Conservation (phyloP, 345 rosid species). For the Euphorbia peplus region DNA sequence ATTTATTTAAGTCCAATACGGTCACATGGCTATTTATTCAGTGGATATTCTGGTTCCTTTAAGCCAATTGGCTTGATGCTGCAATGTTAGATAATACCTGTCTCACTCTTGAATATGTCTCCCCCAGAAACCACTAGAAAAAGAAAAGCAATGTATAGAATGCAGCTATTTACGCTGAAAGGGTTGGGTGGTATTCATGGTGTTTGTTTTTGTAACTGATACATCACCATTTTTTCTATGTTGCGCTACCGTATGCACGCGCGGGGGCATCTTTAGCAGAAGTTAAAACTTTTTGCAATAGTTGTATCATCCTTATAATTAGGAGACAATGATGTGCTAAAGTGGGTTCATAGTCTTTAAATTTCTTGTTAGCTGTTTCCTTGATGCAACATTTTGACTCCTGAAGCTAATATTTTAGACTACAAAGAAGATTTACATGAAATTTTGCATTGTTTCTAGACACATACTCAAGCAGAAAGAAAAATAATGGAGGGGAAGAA, state of each 20-base stretch:
- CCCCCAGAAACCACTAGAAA: background rate
- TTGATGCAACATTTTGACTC: conserved; percentile 6
- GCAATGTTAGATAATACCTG: background rate
- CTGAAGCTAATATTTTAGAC: background rate
- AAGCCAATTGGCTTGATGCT: background rate
- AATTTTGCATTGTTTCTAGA: conserved; percentile 31
- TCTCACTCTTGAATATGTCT: background rate
- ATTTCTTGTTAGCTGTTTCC: background rate
- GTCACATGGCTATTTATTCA: background rate
- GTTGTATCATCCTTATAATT: background rate
- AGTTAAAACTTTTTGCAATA: background rate
- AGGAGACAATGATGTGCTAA: background rate
- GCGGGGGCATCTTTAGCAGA: background rate
- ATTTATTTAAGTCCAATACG: conserved; percentile 3
- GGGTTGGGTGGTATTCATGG: background rate
- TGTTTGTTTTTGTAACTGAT: conserved; percentile 1
- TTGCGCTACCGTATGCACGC: background rate
- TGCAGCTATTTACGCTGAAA: background rate
- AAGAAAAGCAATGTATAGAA: background rate
- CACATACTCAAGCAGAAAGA: conserved; percentile 71
- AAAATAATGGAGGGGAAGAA: conserved; percentile 53
- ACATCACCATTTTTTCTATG: background rate
- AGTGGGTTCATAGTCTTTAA: conserved; percentile 4
- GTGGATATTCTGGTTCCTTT: background rate
- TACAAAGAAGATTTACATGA: conserved; percentile 1